Evolutionary conservation across 345 rosid species (phyloP), one percentile per base, ranked within the genome.

Genomic region (Hypericum perforatum): DNA sequence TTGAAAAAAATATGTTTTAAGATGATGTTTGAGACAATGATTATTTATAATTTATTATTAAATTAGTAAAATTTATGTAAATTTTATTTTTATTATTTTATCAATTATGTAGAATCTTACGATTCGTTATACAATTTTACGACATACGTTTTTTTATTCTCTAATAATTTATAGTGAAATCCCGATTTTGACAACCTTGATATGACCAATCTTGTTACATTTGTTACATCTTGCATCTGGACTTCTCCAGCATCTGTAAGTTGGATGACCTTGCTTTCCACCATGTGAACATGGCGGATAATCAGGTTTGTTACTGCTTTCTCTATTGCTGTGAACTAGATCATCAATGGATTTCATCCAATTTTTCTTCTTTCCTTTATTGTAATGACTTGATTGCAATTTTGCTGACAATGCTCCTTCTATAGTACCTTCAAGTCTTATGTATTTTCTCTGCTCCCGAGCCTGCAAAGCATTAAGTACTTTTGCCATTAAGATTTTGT

Each of bases 361-460:
- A 2, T 22, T 22, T 37, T 13, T 2, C 5, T 36, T 37, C 56
- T 36, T 32, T 37, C 15, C n/a, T 6, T 37, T 37, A 9, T 37
- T 37, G 2, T n/a, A n/a, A n/a, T n/a, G n/a, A n/a, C 42, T 9
- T 5, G 6, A 1, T 29, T 37, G 16, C 14, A 32, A 15, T 11
- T 52, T 52, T 3, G 40, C 2, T 36, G 39, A 8, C 3, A 52
- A n/a, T 0, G 56, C 56, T 37, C 42, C 56, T 37, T 52, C 56
- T 5, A 2, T 36, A 36, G 12, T 8, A 3, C 2, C 14, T n/a
- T 45, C 49, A 7, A n/a, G n/a, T 45, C 49, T 5, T 0, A 45
- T 45, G 5, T 6, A n/a, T 10, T 5, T 45, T 45, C 49, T 45
- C 49, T 9, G 14, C 49, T 45, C 49, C 6, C 7, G n/a, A 10